Percentiles rank a stretch among this genome's conserved stretches.
Conservation (phyloP, 2,329 filamentous ascomycete species). For the Aspergillus japonicus region DNA sequence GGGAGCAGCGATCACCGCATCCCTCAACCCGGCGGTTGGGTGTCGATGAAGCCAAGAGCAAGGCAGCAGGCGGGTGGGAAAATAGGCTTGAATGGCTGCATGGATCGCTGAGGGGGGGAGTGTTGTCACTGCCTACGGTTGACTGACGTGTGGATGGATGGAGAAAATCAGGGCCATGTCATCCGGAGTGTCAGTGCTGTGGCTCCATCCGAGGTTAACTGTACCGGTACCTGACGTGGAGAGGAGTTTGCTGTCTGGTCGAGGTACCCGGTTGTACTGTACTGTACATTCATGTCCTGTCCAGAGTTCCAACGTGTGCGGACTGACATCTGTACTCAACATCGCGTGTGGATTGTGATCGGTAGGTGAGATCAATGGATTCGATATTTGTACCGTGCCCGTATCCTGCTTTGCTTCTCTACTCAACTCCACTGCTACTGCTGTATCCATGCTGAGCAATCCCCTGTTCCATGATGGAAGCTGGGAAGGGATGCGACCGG, state of each 20-base stretch:
- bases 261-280: background rate
- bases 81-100: constrained; percentile 16
- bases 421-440: too few relatives aligned
- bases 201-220: background rate
- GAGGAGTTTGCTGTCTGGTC: background rate
- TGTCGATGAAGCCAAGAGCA: constrained; percentile 19
- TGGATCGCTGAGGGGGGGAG: constrained; percentile 23
- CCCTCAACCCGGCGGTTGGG: constrained; percentile 16
- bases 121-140: constrained; percentile 11
- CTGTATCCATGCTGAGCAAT: too few relatives aligned
- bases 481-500: background rate
- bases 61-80: constrained; percentile 17
- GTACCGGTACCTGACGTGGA: background rate
- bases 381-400: too few relatives aligned
- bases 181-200: background rate
- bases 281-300: too few relatives aligned
- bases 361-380: too few relatives aligned
- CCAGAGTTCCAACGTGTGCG: too few relatives aligned
- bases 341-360: too few relatives aligned
- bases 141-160: background rate
- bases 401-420: too few relatives aligned
- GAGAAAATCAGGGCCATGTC: background rate
- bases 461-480: too few relatives aligned
- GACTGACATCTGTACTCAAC: too few relatives aligned
- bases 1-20: constrained; percentile 15